phyloP scores from a whole-genome alignment of 2,329 filamentous ascomycete genomes.

The Myriosclerotinia scirpicola region DNA sequence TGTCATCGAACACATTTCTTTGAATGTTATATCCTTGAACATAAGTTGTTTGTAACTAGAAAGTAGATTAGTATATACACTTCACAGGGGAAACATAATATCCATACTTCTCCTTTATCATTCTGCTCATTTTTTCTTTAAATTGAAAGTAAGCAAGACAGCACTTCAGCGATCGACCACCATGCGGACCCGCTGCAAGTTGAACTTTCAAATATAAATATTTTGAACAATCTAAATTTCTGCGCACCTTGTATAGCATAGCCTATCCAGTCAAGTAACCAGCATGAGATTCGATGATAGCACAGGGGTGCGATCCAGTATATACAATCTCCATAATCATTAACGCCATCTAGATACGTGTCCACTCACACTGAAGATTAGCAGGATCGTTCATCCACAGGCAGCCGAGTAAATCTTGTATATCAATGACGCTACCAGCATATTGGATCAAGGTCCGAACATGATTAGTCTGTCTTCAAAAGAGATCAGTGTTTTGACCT shows the following conservation, averaged over 20 bases:
- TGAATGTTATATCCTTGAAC: not conserved
- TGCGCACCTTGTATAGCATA: not conserved
- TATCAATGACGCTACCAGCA: not conserved
- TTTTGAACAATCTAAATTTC: not conserved
- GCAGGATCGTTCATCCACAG: not conserved
- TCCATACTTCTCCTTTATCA: not conserved
- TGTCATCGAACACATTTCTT: not conserved
- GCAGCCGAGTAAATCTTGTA: not conserved
- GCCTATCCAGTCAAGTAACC: not conserved
- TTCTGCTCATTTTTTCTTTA: not conserved
- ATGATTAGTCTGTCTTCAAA: no score
- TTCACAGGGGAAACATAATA: not conserved
- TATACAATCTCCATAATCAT: not conserved
- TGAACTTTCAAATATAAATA: not conserved
- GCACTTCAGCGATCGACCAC: not conserved
- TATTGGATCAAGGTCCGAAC: not conserved
- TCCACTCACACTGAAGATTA: not conserved
- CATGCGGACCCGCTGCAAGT: not conserved
- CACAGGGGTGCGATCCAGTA: not conserved
- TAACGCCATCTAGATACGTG: not conserved
- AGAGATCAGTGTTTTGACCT: no score
- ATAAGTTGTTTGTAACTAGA: not conserved
- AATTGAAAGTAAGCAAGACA: not conserved
- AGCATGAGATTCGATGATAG: not conserved
- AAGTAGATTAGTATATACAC: not conserved